phyloP scores from a whole-genome alignment of 2,329 filamentous ascomycete genomes.

The Alternaria rosae region DNA sequence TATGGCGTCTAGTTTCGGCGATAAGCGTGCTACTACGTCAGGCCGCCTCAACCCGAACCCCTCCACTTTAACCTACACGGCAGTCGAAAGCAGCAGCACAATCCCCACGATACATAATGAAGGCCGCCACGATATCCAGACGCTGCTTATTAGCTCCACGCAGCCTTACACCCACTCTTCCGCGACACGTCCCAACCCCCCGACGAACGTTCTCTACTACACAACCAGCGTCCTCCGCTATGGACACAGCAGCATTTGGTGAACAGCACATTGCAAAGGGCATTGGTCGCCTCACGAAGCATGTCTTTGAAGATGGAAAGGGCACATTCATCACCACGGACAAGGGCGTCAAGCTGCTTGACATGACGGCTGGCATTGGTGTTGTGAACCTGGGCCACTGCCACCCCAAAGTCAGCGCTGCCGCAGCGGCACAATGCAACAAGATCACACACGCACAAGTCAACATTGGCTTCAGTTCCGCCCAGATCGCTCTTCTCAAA shows the following conservation, averaged over 20 bases:
- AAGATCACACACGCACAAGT: slow-evolving; percentile 42
- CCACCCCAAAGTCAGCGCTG: slow-evolving; percentile 41
- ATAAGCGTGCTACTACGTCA: slow-evolving; percentile 18
- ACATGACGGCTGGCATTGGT: slow-evolving; percentile 40
- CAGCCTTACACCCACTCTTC: slow-evolving; percentile 19
- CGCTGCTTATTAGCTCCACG: slow-evolving; percentile 19
- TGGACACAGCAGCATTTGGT: slow-evolving; percentile 36
- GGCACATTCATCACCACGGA: slow-evolving; percentile 42
- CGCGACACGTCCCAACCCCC: slow-evolving; percentile 9
- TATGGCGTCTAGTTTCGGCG: slow-evolving; percentile 17
- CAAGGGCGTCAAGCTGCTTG: slow-evolving; percentile 41
- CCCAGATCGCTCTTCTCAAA: slow-evolving; percentile 37
- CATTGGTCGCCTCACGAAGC: slow-evolving; percentile 41
- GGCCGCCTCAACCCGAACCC: not conserved
- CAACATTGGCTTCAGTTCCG: slow-evolving; percentile 42
- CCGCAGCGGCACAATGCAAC: slow-evolving; percentile 38
- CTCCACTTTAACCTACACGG: not conserved
- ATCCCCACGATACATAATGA: slow-evolving; percentile 5
- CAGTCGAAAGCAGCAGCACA: not conserved
- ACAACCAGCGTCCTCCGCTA: slow-evolving; percentile 15
- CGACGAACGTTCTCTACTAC: slow-evolving; percentile 29
- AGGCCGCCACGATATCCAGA: slow-evolving; percentile 19
- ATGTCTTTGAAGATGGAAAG: slow-evolving; percentile 41
- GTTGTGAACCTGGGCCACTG: slow-evolving; percentile 42
- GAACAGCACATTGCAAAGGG: slow-evolving; percentile 42